phyloP scores from a whole-genome alignment of 1,284 basidiomycete genomes.

The Heterobasidion parviporum region DNA sequence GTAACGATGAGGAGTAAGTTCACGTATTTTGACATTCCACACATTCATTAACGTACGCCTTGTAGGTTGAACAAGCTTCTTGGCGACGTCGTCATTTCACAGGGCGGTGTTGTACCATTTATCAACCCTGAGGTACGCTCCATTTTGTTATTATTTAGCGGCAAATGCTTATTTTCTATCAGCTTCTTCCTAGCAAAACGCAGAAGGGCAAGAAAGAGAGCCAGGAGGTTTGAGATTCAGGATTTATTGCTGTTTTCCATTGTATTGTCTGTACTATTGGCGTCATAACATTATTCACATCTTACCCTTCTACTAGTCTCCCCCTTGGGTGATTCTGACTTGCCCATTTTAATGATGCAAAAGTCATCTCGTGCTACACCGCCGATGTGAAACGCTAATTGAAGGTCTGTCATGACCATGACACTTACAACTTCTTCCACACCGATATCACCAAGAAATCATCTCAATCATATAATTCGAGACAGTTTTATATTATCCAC shows the following conservation, averaged over 20 bases:
- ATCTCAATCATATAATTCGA: too few relatives aligned
- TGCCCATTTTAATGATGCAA: too few relatives aligned
- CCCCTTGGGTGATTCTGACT: not conserved
- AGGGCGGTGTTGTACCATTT: slow-evolving; percentile 87
- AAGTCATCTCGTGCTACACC: too few relatives aligned
- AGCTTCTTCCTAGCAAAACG: slow-evolving; percentile 53
- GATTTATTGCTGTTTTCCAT: slow-evolving; percentile 4
- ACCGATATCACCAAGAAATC: too few relatives aligned
- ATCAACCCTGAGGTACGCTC: slow-evolving; percentile 35
- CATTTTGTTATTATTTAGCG: not conserved
- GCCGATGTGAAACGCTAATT: too few relatives aligned
- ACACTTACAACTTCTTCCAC: too few relatives aligned
- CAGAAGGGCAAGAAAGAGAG: slow-evolving; percentile 31
- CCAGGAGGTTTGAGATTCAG: slow-evolving; percentile 25
- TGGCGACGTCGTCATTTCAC: slow-evolving; percentile 82
- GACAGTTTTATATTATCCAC: too few relatives aligned
- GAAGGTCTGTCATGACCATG: too few relatives aligned
- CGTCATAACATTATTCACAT: not conserved
- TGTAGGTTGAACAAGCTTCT: slow-evolving; percentile 64
- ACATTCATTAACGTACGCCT: not conserved
- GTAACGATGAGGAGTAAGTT: slow-evolving; percentile 75
- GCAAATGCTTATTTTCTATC: slow-evolving; percentile 3
- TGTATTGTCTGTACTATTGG: slow-evolving; percentile 1
- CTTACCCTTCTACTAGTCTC: not conserved
- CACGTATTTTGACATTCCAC: slow-evolving; percentile 63